A percentile compares a stretch with the other conserved stretches of the same genome.
Evolutionary conservation across 2,329 filamentous ascomycete genomes (phyloP).

Genomic region (Microsporum ferrugineum): DNA sequence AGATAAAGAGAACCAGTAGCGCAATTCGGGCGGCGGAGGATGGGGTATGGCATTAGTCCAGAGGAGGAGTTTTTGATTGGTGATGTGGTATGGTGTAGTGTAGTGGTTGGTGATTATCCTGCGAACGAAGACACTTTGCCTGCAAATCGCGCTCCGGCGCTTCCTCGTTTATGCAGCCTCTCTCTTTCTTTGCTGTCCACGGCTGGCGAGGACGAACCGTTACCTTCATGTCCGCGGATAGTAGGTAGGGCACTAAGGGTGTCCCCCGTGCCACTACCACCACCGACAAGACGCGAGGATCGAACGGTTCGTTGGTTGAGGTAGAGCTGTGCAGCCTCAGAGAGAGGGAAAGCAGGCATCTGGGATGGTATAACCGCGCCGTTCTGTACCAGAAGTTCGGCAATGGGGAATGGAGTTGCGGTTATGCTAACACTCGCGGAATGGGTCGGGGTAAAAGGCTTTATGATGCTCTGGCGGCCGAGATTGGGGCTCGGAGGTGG

Average conservation of each 20-base stretch:
- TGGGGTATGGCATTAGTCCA: not conserved
- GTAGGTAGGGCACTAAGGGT: constrained; percentile 51
- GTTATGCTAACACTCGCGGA: constrained; percentile 28
- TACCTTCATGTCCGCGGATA: constrained; percentile 30
- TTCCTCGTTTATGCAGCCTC: constrained; percentile 66
- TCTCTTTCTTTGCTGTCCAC: constrained; percentile 47
- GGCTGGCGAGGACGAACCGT: constrained; percentile 17
- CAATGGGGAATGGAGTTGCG: constrained; percentile 66
- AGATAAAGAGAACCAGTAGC: not conserved
- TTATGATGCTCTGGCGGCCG: constrained; percentile 1
- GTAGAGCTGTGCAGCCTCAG: constrained; percentile 67
- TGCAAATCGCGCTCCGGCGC: constrained; percentile 59
- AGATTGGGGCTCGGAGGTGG: constrained; percentile 7
- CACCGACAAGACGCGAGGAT: constrained; percentile 26
- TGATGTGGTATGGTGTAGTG: no score
- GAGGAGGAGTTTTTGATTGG: no score
- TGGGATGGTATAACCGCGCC: constrained; percentile 72
- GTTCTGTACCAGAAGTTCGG: constrained; percentile 85
- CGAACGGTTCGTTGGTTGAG: constrained; percentile 59
- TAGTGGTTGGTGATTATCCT: not conserved
- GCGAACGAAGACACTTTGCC: constrained; percentile 37
- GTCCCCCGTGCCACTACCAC: constrained; percentile 36
- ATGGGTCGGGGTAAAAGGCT: constrained; percentile 27
- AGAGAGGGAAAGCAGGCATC: constrained; percentile 72
- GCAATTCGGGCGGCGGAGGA: not conserved